Evolutionary conservation across 805 yeast species (phyloP), one percentile per base, ranked within the genome.

Genomic region (Ogataea salicorniae): DNA sequence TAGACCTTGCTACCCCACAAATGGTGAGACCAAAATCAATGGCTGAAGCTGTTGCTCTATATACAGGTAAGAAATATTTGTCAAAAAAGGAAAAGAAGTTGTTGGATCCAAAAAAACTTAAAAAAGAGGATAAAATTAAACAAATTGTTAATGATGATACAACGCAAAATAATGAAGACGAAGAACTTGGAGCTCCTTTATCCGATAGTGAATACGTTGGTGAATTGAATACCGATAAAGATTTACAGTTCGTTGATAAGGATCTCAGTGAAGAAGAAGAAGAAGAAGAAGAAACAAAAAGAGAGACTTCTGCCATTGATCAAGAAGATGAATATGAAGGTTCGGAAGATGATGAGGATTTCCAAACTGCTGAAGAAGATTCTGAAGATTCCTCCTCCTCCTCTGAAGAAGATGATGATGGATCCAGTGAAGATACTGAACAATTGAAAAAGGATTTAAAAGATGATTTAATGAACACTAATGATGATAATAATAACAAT

Each of bases 11-110:
- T 20, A 20, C 20, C 20, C 20, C 20, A 20, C 20, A 20, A 33
- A 50, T 65, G 69, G 55, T 44, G 22, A 54, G 60, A 41, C 78
- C 79, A 14, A 70, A 59, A 47, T 74, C 80, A 17, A 69, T 77
- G 75, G 81, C 81, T 9, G 82, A 77, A 59, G 83, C 83, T 9
- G 76, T 80, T 31, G 80, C 81, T 13, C 73, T 77, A 7, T 78
- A 78, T 58, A 72, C 83, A 1, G 80, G 81, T 29, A 77, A 77
- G 48, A 74, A 71, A 55, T 79, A 77, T 48, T 62, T 76, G 52
- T 70, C 76, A 6, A 77, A 75, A 57, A 72, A 73, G 34, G 73
- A 75, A 48, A 72, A 69, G 48, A 64, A 59, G 53, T 50, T 50
- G 39, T 38, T 46, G 11, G 59, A 55, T 37, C 59, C 61, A 47